Evolutionary conservation across 495 filamentous ascomycete species (phyloP), one percentile per base, ranked within the genome.

Genomic region (Aspergillus affinis): DNA sequence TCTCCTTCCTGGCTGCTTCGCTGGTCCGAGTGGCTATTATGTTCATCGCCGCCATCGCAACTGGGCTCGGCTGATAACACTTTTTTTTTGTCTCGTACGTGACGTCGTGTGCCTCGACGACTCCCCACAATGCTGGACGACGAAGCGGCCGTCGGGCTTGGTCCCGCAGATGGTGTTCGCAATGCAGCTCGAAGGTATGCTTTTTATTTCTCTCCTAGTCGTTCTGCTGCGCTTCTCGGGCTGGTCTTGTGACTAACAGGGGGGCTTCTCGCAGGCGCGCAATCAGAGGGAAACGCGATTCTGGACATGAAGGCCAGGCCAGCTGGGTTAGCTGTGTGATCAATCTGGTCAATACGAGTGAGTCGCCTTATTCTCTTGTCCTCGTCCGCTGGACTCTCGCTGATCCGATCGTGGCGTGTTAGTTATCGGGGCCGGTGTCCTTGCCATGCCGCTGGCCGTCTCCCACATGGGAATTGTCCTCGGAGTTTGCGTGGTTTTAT

Each of bases 361-460:
- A 77, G 77, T 72, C 29, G 30, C n/a, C 21, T 9, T 12, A 9
- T 4, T 49, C 17, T 49, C 50, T 44, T 6, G 46, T 46, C 20
- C 54, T 27, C 29, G 18, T 63, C n/a, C 18, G 18, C n/a, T 13
- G 21, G 9, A 48, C 54, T 18, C 41, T 55, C 30, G 15, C 58
- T 63, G 30, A 64, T 44, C 4, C 27, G 15, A 29, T 62, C 13
- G n/a, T 47, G 41, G 1, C 32, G 15, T 58, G 49, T 5, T 68
- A 96, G 91, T 97, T 65, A 83, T 98, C 67, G 94, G 94, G 46
- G 94, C 94, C 49, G 94, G 94, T 45, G 89, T 95, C 2, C 85
- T 98, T 18, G 92, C 93, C 19, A 97, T 97, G 93, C 93, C 93
- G 13, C 85, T 88, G 5, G 95, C 93, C 10, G 86, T 98, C 73